Evolutionary conservation across 1,139 yeast genomes (phyloP), one percentile per base, ranked within the genome.

Genomic region (Pichia sp.): DNA sequence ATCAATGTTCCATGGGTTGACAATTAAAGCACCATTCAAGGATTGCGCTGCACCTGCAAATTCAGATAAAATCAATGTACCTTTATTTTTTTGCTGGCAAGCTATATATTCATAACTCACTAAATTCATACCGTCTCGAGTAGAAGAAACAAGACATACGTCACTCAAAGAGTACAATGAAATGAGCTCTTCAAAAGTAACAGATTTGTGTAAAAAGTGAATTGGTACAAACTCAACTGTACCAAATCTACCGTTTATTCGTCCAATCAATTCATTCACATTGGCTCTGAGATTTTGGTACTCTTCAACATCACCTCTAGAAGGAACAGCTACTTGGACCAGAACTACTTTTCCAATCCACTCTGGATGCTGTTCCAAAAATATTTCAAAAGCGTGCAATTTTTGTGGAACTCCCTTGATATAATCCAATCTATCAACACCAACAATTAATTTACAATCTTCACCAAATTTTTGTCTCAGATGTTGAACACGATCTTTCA

Each of bases 21-120:
- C 95, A 47, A 91, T 79, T 19, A 91, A 62, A 1, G 96, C 88
- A 21, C 99, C 98, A 58, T 91, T 91, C 49, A 91, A 68, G 1
- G 94, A 82, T 64, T 91, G 99, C 1, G 98, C 97, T n/a, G 98
- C 98, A 36, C 99, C 99, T 0, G 98, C 94, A 66, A 91, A 91
- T 63, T 91, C 99, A 36, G 94, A 81, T 47, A 91, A 65, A 38
- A 91, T 83, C 52, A 91, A 69, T 4, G 86, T 78, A 8, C 99
- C 99, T 50, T 86, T 82, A 45, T 79, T 79, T 38, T 80, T 80
- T 52, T 84, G 77, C 62, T 91, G 99, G 58, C 97, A 89, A 1
- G 98, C 96, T 56, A 93, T 86, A 62, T 91, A 91, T 64, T 91
- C 99, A 60, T 86, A 91, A 42, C 93, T 79, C 32, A 91, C 99